Percentiles rank a stretch among this genome's conserved stretches.
These are phyloP conservation scores for Aspergillus aculeatinus DNA, from an alignment of 2,329 filamentous ascomycete species.

Conservation along the genomic window DNA sequence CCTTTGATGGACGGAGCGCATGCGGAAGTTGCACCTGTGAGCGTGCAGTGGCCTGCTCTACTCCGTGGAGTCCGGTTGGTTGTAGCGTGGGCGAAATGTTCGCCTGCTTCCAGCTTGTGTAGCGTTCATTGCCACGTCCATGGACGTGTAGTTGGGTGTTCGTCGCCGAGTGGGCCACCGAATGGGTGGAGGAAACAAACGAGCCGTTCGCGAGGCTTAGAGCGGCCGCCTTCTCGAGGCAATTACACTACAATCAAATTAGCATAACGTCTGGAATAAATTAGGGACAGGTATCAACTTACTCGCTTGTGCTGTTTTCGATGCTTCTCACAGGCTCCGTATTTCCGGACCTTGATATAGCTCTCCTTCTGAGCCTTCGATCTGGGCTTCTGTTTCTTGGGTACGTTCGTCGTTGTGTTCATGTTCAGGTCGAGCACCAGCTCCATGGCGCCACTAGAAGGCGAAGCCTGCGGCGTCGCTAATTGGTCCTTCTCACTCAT, in stretches of 20 bases:
- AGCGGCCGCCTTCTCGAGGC: conserved; percentile 36
- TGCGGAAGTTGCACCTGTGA: conserved; percentile 1
- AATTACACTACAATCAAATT: conserved; percentile 36
- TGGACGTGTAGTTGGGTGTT: conserved; percentile 6
- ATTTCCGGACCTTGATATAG: conserved; percentile 45
- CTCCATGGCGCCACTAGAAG: conserved; percentile 32
- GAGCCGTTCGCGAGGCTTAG: conserved; percentile 19
- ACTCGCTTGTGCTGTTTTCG: conserved; percentile 46
- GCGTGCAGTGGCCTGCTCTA: neutral
- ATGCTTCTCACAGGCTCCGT: conserved; percentile 46
- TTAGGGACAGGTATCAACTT: conserved; percentile 14
- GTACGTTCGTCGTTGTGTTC: conserved; percentile 43
- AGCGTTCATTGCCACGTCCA: neutral
- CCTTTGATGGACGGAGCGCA: neutral
- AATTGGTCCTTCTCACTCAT: conserved; percentile 10
- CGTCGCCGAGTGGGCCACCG: conserved; percentile 3
- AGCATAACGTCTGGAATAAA: conserved; percentile 12
- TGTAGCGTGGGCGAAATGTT: neutral
- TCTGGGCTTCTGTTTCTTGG: conserved; percentile 43
- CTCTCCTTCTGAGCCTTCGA: conserved; percentile 44
- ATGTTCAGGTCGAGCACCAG: conserved; percentile 46
- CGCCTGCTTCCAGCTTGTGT: neutral
- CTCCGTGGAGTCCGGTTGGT: neutral
- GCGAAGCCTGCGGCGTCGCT: conserved; percentile 19
- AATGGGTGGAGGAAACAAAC: conserved; percentile 11